A percentile compares a stretch with the other conserved stretches of the same genome.
Evolutionary conservation across 306 rosid species (phyloP).

Genomic region (Cucurbita moschata): DNA sequence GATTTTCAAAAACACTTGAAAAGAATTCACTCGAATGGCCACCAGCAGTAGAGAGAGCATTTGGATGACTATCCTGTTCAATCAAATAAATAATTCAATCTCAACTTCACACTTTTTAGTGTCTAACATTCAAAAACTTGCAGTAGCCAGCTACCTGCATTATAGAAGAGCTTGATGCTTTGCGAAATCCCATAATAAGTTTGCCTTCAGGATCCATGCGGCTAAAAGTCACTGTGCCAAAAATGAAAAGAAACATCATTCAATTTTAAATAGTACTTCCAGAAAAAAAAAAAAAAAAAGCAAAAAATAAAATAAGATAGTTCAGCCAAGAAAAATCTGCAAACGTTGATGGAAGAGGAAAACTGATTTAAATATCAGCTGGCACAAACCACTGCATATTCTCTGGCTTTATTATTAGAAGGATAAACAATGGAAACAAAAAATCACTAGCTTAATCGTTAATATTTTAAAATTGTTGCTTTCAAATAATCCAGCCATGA

Average conservation of each 20-base stretch:
- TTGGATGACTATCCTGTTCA: conserved; percentile 72
- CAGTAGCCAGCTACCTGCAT: conserved; percentile 54
- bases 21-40: conserved; percentile 76
- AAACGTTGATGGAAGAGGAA: background rate
- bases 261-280: background rate
- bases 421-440: background rate
- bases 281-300: background rate
- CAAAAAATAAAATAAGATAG: background rate
- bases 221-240: conserved; percentile 75
- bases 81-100: conserved; percentile 27
- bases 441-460: background rate
- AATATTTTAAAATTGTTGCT: background rate
- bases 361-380: background rate
- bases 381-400: conserved; percentile 6
- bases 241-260: background rate
- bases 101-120: conserved; percentile 23
- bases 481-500: background rate
- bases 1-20: conserved; percentile 83
- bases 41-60: conserved; percentile 63
- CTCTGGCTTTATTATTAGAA: background rate
- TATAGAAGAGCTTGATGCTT: conserved; percentile 58
- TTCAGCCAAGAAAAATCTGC: background rate
- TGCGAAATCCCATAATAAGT: conserved; percentile 94
- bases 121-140: conserved; percentile 23
- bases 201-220: conserved; percentile 99